Conservation (phyloP, 371 early-diverging fungal genomes). For the Choanephora cucurbitarum region DNA sequence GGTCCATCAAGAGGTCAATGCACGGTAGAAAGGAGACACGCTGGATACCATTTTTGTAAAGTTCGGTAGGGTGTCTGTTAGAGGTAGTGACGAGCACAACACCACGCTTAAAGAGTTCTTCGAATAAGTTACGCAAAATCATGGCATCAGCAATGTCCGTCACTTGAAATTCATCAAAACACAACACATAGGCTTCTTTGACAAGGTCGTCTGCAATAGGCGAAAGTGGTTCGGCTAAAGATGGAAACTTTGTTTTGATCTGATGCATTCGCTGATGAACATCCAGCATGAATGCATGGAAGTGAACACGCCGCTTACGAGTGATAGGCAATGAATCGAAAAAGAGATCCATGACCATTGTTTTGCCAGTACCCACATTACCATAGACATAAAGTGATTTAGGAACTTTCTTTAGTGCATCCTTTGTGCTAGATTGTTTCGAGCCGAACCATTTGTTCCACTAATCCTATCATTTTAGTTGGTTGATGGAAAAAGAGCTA, state of each 20-base stretch:
- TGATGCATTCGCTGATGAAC: constrained; percentile 85
- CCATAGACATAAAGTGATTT: constrained; percentile 81
- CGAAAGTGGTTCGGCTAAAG: constrained; percentile 71
- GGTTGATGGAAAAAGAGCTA: too few species aligned
- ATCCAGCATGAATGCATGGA: constrained; percentile 94
- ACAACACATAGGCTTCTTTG: constrained; percentile 79
- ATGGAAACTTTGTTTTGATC: constrained; percentile 57
- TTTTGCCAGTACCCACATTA: constrained; percentile 90
- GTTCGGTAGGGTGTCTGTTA: constrained; percentile 91
- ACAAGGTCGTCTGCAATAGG: constrained; percentile 83
- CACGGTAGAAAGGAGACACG: constrained; percentile 88
- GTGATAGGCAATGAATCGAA: constrained; percentile 71
- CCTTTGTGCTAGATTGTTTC: not conserved
- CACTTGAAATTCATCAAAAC: constrained; percentile 97
- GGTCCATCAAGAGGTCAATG: constrained; percentile 82
- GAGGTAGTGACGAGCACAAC: constrained; percentile 90
- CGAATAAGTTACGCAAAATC: constrained; percentile 85
- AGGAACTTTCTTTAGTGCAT: constrained; percentile 29
- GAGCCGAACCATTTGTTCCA: constrained; percentile 25
- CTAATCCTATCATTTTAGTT: not conserved
- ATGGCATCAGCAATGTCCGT: constrained; percentile 98
- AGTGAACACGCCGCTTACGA: constrained; percentile 88
- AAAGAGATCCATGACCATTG: constrained; percentile 97
- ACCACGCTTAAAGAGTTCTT: constrained; percentile 83
- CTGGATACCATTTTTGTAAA: constrained; percentile 96